Evolutionary conservation across 257 asterid genomes (phyloP).

Genomic region (Nicotiana noctiflora): DNA sequence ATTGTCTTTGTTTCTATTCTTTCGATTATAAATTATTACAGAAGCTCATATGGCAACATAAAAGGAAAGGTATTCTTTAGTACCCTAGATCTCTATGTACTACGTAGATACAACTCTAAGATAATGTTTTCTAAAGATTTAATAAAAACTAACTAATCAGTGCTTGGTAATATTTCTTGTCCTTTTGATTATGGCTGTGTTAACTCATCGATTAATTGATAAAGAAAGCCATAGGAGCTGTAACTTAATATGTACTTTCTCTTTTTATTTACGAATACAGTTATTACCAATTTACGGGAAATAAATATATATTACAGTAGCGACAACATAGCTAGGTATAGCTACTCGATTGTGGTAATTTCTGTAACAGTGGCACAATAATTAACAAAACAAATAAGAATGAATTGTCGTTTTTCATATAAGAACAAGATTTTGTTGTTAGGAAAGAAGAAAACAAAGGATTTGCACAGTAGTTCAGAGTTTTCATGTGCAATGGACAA

Average conservation of each 20-base stretch:
- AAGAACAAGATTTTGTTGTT: constrained; percentile 22
- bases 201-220: background rate
- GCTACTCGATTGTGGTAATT: background rate
- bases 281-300: background rate
- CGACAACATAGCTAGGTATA: background rate
- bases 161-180: background rate
- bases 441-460: constrained; percentile 15
- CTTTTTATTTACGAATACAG: background rate
- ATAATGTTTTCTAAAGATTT: background rate
- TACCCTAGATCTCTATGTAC: background rate
- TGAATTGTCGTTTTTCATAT: constrained; percentile 24
- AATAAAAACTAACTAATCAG: background rate
- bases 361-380: constrained; percentile 16
- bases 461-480: constrained; percentile 19
- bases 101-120: background rate
- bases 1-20: background rate
- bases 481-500: constrained; percentile 33
- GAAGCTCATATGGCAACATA: background rate
- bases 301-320: background rate
- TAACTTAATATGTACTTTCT: constrained; percentile 1
- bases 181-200: background rate
- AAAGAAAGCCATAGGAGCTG: background rate
- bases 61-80: background rate
- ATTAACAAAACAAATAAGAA: constrained; percentile 29
- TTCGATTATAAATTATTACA: background rate